Base-by-base conservation (phyloP, 495 filamentous ascomycete species). In the Aspergillus egyptiacus region DNA sequence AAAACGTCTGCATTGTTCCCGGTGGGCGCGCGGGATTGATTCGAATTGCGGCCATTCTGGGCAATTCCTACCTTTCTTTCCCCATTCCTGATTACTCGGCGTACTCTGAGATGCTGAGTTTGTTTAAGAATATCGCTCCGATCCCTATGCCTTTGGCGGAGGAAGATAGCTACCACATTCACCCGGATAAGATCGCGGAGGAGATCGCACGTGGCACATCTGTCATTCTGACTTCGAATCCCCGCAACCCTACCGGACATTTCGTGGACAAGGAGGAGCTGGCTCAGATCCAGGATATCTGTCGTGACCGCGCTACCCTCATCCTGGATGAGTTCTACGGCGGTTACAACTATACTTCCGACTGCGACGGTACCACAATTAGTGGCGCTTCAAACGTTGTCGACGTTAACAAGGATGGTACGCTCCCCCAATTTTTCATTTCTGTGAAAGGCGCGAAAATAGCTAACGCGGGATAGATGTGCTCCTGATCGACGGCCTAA, bases 311-410 rank as follows among this genome's bases (percentile, higher is more conserved):
- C 23, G 89, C 88, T 9, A 96, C 91, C 1, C 72, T 97, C 41
- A 89, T 97, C 48, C 86, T 90, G 69, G 91, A 97, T 58, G 91
- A 97, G 70, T 97, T 97, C 76, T 97, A 97, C 67, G 83, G 87
- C 37, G 89, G 89, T 19, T 95, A 95, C 72, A 95, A 95, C 70
- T 95, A 95, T 71, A 93, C 89, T 14, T 85, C 81, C 48, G 72
- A 86, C 67, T 97, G 91, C 63, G 89, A 96, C 55, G 91, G 91
- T 31, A 76, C 80, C 10, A 91, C 89, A 10, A 87, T 96, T 65
- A 87, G 82, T 54, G 83, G 89, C 25, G 91, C 91, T 0, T 84
- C 85, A 51, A 91, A 96, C 59, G 79, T 97, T 46, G 73, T 76
- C 22, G 80, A 85, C 51, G 81, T 85, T 2, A 70, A 85, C 62